Evolutionary conservation across 139 green algal genomes (phyloP).

Genomic region (Chara braunii): DNA sequence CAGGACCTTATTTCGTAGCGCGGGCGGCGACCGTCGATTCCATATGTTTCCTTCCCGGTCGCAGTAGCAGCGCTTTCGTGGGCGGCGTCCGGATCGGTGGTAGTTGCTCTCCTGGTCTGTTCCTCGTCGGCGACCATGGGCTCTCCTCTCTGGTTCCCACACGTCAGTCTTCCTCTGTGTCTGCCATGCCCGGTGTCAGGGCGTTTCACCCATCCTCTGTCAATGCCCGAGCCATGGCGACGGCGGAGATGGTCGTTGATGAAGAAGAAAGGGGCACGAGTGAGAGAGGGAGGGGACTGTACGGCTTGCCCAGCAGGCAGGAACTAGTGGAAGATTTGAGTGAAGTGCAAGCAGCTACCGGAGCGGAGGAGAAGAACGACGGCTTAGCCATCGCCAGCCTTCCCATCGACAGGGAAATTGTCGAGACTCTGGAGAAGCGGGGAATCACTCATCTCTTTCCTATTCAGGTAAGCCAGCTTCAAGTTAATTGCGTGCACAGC

Average conservation of each 20-base stretch:
- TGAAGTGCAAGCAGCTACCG: not conserved
- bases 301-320: not conserved
- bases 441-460: constrained; percentile 29
- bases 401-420: constrained; percentile 12
- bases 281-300: not conserved
- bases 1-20: no score
- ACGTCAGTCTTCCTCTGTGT: not conserved
- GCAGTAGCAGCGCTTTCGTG: not conserved
- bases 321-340: not conserved
- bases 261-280: not conserved
- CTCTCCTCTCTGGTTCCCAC: not conserved
- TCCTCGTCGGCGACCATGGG: not conserved
- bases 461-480: constrained; percentile 31
- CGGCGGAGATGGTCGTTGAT: not conserved
- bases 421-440: constrained; percentile 11
- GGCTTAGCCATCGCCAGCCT: constrained; percentile 20
- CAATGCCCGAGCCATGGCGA: not conserved
- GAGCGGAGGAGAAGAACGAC: not conserved
- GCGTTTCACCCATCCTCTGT: not conserved
- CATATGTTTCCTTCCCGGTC: not conserved
- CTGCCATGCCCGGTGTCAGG: not conserved
- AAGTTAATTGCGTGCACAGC: not conserved
- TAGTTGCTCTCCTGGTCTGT: not conserved
- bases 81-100: not conserved
- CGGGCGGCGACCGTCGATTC: no score